phyloP scores from a whole-genome alignment of 495 filamentous ascomycete genomes.

The Articulospora tetracladia region DNA sequence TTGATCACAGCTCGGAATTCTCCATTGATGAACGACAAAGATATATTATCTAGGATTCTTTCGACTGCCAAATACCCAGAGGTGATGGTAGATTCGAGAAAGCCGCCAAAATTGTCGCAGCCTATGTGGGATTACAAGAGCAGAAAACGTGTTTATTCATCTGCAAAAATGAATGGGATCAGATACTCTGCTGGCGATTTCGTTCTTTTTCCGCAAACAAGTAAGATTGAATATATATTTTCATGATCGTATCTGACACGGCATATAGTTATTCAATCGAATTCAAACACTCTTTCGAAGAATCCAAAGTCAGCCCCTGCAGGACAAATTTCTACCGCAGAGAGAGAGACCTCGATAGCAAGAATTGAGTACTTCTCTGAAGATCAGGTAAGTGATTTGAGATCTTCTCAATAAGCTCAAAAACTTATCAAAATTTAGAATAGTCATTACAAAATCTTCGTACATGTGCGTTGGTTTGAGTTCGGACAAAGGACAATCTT shows the following conservation, averaged over 20 bases:
- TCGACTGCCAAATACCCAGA: not conserved
- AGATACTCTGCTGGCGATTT: constrained; percentile 1
- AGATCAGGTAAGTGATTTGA: not conserved
- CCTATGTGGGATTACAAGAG: not conserved
- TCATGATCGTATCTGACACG: not conserved
- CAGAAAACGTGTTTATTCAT: not conserved
- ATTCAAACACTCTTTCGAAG: too few relatives aligned
- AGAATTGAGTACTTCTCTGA: constrained; percentile 7
- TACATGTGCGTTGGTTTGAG: constrained; percentile 13
- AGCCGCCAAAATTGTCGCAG: not conserved
- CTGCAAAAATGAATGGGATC: not conserved
- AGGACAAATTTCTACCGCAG: too few relatives aligned
- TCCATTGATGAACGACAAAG: not conserved
- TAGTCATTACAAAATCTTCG: not conserved
- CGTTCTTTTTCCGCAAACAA: not conserved
- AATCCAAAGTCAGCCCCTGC: too few relatives aligned
- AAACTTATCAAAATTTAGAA: not conserved
- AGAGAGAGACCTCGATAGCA: not conserved
- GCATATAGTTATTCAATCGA: too few relatives aligned
- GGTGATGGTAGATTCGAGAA: not conserved
- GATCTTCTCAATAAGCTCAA: not conserved
- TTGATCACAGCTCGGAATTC: not conserved
- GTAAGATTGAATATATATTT: not conserved
- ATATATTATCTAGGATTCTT: not conserved
- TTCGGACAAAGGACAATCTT: constrained; percentile 7